Conservation (phyloP, 78 protist species). For the Salpingoeca rosetta region DNA sequence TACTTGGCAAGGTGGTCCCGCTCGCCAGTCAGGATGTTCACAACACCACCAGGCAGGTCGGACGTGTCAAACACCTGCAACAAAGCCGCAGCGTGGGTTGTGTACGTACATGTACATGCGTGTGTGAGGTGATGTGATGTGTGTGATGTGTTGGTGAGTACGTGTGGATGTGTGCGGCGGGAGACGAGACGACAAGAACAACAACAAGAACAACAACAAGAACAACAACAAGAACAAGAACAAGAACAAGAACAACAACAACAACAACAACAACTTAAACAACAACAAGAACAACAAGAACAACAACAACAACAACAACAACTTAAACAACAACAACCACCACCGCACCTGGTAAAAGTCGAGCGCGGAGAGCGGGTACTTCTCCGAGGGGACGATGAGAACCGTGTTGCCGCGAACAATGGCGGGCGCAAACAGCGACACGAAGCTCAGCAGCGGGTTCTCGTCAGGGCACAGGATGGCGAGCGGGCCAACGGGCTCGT, state of each 20-base stretch:
- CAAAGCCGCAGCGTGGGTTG: too few species aligned
- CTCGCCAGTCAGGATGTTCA: slow-evolving; percentile 13
- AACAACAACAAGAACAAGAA: too few species aligned
- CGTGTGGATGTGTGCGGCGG: too few species aligned
- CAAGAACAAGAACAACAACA: neutral
- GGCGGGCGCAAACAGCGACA: slow-evolving; percentile 22
- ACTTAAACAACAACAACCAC: neutral
- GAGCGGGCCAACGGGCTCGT: slow-evolving; percentile 24
- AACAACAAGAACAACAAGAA: neutral
- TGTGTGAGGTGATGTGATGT: too few species aligned
- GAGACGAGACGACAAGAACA: too few species aligned
- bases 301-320: neutral
- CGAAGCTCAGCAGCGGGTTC: slow-evolving; percentile 6
- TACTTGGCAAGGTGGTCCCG: neutral
- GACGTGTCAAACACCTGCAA: slow-evolving; percentile 12
- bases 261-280: neutral
- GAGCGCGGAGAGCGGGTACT: neutral
- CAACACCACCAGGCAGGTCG: slow-evolving; percentile 19
- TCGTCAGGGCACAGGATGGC: slow-evolving; percentile 16
- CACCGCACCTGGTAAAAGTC: slow-evolving; percentile 16
- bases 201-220: too few species aligned
- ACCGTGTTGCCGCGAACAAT: slow-evolving; percentile 16
- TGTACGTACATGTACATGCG: too few species aligned
- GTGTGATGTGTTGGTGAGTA: too few species aligned
- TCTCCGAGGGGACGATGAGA: slow-evolving; percentile 6